phyloP scores from a whole-genome alignment of 2,329 filamentous ascomycete species.

The Cyphellophora attinorum region DNA sequence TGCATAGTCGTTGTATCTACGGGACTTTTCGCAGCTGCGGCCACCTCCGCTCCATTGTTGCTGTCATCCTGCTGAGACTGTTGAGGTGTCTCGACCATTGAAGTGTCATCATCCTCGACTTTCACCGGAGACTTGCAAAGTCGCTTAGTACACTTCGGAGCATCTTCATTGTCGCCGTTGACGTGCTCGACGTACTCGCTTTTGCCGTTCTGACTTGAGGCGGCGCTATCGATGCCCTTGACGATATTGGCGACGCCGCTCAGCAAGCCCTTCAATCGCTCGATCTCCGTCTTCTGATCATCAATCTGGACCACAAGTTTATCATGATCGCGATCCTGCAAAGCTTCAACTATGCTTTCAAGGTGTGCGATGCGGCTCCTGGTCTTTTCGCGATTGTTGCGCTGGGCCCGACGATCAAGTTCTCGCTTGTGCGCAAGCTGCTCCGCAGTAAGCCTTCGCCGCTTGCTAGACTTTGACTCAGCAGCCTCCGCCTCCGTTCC shows the following conservation, averaged over 20 bases:
- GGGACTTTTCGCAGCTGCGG: not conserved
- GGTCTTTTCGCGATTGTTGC: constrained; percentile 17
- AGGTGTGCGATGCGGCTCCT: constrained; percentile 18
- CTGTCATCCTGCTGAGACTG: too few relatives aligned
- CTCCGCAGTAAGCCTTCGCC: not conserved
- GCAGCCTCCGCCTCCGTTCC: too few relatives aligned
- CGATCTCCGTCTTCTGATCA: constrained; percentile 5
- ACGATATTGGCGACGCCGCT: not conserved
- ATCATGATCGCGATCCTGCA: constrained; percentile 15
- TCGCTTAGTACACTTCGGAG: too few relatives aligned
- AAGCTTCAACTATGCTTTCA: constrained; percentile 17
- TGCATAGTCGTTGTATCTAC: not conserved
- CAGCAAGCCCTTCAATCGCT: not conserved
- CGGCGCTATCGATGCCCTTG: not conserved
- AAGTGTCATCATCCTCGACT: not conserved
- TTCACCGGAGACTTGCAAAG: not conserved
- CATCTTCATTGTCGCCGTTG: not conserved
- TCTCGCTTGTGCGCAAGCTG: constrained; percentile 14
- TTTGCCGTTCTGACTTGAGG: too few relatives aligned
- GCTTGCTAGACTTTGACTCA: too few relatives aligned
- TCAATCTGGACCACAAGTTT: constrained; percentile 15
- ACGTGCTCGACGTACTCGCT: too few relatives aligned
- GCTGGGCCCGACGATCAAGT: constrained; percentile 18
- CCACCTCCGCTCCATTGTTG: not conserved
- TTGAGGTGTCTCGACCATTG: too few relatives aligned